Conservation (phyloP, 495 filamentous ascomycete genomes). For the Penicilliopsis zonata region DNA sequence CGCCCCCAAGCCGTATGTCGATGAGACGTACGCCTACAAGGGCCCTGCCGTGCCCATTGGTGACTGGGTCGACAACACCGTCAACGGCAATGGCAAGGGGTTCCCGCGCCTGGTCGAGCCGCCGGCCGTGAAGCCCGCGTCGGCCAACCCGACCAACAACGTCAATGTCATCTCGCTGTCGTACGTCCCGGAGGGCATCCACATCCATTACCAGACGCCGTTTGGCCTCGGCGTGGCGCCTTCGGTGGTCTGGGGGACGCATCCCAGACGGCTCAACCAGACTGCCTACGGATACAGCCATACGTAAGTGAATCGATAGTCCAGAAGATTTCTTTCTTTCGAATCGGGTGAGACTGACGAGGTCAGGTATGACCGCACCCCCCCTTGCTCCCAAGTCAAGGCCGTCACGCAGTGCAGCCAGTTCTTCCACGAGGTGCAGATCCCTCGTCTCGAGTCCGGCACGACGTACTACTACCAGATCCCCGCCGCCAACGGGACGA, state of each 20-base stretch:
- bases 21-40: slow-evolving; percentile 29
- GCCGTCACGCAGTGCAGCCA: slow-evolving; percentile 38
- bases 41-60: slow-evolving; percentile 36
- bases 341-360: slow-evolving; percentile 1
- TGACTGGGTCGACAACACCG: slow-evolving; percentile 37
- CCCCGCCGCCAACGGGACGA: slow-evolving; percentile 30
- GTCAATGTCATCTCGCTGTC: slow-evolving; percentile 40
- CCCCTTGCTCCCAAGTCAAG: slow-evolving; percentile 31
- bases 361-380: slow-evolving; percentile 37
- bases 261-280: slow-evolving; percentile 13
- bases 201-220: slow-evolving; percentile 43
- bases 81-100: slow-evolving; percentile 42
- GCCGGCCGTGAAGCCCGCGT: slow-evolving; percentile 36
- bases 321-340: not conserved
- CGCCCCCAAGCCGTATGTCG: too few species aligned
- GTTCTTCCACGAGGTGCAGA: slow-evolving; percentile 35
- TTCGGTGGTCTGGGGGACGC: slow-evolving; percentile 27
- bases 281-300: slow-evolving; percentile 21
- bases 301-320: slow-evolving; percentile 13
- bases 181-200: slow-evolving; percentile 36
- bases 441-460: slow-evolving; percentile 21
- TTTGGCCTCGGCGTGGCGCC: slow-evolving; percentile 33
- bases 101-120: slow-evolving; percentile 40
- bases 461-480: slow-evolving; percentile 38
- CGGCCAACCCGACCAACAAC: slow-evolving; percentile 33